Base-by-base conservation (phyloP, 1,284 basidiomycete species). In the Rhodotorula mucilaginosa region DNA sequence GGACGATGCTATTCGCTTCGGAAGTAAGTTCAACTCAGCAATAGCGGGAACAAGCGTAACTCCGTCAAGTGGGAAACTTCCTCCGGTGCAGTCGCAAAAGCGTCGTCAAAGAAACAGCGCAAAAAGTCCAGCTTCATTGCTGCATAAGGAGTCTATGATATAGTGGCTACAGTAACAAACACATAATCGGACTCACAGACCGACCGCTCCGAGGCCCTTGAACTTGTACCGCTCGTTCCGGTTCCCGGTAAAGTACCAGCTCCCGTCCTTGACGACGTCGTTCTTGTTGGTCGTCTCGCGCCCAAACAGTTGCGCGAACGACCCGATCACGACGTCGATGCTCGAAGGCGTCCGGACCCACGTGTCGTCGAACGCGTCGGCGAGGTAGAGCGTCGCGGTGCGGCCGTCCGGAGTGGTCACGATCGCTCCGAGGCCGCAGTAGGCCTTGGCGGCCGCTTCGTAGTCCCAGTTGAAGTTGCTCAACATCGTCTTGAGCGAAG, bases 401-500 rank as follows among this genome's bases (percentile, higher is more conserved):
- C 29, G 56, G 4, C 75, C 75, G 31, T 67, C 63, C 8, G 75
- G 69, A 2, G 67, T 66, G 1, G 57, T 69, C 16, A 76, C 34
- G 16, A 67, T 49, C 2, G 67, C 73, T 29, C 72, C 71, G 58
- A 76, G 68, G 0, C 70, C 73, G 15, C 73, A 74, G 59, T 65
- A 74, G 2, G 73, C 73, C 21, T 34, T 68, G 0, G 47, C 60
- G 0, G 71, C 73, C 1, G 64, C 47, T n/a, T 49, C 48, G 47
- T 65, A 65, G 13, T 23, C 19, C 31, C 70, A 68, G 39, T 62
- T 62, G 46, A 73, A 76, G 64, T 71, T 73, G 58, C 15, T 26
- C 44, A 71, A 59, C 75, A 76, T 75, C 13, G 73, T 76, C n/a
- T 61, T 61, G 60, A 73, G 52, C 7, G 73, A 73, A 8, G 71